Evolutionary conservation across 1,284 basidiomycete genomes (phyloP).

Genomic region (Trametes polyzona): DNA sequence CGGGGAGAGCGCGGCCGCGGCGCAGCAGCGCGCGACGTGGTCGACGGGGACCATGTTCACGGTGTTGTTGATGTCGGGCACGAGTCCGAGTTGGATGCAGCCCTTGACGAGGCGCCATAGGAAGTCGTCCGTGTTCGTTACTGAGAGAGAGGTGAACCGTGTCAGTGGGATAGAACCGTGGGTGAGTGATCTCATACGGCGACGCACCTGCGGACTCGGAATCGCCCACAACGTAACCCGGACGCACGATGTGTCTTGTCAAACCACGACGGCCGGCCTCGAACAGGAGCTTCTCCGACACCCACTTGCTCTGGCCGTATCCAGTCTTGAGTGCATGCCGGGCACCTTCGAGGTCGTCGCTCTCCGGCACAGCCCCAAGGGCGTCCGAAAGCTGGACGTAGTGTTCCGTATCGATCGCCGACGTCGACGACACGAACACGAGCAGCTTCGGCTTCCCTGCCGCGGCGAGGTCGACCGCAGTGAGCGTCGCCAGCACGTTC

Average conservation of each 20-base stretch:
- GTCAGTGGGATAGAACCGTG: conserved; percentile 9
- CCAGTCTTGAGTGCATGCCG: conserved; percentile 81
- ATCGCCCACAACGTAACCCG: conserved; percentile 97
- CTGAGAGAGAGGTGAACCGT: conserved; percentile 40
- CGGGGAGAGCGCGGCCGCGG: conserved; percentile 70
- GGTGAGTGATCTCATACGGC: neutral
- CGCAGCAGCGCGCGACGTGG: conserved; percentile 87
- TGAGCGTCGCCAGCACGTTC: conserved; percentile 91
- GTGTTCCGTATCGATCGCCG: conserved; percentile 89
- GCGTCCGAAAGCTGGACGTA: conserved; percentile 88
- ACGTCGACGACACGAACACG: conserved; percentile 94
- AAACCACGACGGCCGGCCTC: conserved; percentile 90
- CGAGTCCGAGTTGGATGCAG: conserved; percentile 92
- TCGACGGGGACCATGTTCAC: conserved; percentile 99
- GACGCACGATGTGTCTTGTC: conserved; percentile 87
- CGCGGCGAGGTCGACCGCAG: conserved; percentile 81
- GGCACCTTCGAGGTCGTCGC: conserved; percentile 91
- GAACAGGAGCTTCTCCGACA: conserved; percentile 92
- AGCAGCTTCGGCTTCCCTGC: conserved; percentile 79
- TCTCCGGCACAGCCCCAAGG: conserved; percentile 79
- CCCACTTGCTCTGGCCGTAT: conserved; percentile 99
- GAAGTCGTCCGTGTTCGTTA: conserved; percentile 99
- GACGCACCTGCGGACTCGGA: conserved; percentile 79
- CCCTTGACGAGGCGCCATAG: conserved; percentile 99
- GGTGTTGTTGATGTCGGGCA: conserved; percentile 98